phyloP scores from a whole-genome alignment of 306 rosid genomes.

The Trifolium fragiferum region DNA sequence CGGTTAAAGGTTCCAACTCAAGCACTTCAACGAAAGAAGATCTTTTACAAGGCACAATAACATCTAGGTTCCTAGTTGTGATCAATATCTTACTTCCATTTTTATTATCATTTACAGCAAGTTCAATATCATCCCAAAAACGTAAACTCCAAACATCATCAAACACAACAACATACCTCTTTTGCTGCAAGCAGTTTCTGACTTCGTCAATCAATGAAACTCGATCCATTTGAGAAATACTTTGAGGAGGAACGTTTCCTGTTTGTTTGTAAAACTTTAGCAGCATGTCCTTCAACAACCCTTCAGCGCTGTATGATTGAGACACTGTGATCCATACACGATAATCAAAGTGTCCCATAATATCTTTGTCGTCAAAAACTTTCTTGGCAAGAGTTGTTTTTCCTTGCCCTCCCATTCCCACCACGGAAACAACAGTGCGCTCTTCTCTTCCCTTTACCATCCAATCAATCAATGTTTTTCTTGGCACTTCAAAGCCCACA shows the following conservation, averaged over 20 bases:
- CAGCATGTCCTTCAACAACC: neutral
- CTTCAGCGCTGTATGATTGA: neutral
- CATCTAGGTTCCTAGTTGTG: neutral
- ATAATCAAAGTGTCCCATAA: neutral
- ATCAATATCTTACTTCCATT: constrained; percentile 2
- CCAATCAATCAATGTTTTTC: neutral
- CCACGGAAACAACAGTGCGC: neutral
- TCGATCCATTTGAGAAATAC: neutral
- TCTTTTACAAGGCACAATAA: neutral
- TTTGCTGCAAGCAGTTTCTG: neutral
- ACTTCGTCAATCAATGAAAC: neutral
- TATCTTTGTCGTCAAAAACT: neutral
- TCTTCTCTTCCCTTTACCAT: neutral
- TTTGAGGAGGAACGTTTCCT: neutral
- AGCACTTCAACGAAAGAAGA: neutral
- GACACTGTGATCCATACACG: neutral
- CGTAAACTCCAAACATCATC: neutral
- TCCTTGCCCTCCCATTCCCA: constrained; percentile 1
- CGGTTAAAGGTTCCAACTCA: neutral
- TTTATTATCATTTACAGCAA: neutral
- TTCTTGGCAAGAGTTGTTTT: neutral
- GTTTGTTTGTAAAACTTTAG: neutral
- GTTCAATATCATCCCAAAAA: neutral
- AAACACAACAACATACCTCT: neutral
- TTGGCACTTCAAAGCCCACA: neutral